These are phyloP conservation scores for Arabidopsis lyrata DNA, from an alignment of 441 rosid species.

Conservation along the genomic window DNA sequence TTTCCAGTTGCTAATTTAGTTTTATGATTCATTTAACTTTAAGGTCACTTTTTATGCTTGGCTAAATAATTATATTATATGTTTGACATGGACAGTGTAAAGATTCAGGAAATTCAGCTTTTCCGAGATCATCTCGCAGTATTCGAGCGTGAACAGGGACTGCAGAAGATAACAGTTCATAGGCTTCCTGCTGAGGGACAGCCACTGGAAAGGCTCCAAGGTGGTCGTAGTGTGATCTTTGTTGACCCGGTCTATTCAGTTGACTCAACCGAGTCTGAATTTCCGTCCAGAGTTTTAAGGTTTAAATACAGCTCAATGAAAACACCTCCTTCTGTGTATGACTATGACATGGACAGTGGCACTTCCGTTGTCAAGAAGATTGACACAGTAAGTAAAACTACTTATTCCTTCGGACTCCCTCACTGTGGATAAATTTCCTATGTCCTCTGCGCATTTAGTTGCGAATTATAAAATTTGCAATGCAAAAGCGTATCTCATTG, in stretches of 20 bases:
- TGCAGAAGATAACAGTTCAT: constrained; percentile 64
- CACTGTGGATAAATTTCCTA: constrained; percentile 1
- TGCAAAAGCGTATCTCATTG: background rate
- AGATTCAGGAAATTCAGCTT: constrained; percentile 76
- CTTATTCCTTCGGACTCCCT: background rate
- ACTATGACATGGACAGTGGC: constrained; percentile 82
- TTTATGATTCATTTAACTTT: constrained; percentile 7
- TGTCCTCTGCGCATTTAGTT: background rate
- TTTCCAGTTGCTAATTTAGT: background rate
- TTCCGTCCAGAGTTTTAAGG: constrained; percentile 73
- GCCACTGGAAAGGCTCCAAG: constrained; percentile 66
- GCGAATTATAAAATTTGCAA: background rate
- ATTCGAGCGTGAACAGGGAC: constrained; percentile 80
- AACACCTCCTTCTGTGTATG: constrained; percentile 80
- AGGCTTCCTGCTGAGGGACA: constrained; percentile 74
- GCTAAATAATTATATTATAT: constrained; percentile 23
- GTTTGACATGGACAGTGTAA: constrained; percentile 56
- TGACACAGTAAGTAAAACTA: constrained; percentile 66
- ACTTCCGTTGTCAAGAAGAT: constrained; percentile 79
- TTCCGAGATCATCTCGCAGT: constrained; percentile 79
- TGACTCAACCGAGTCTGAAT: constrained; percentile 60
- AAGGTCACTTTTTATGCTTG: constrained; percentile 11
- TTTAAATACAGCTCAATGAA: constrained; percentile 82
- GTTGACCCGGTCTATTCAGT: constrained; percentile 74
- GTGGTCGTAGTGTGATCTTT: constrained; percentile 69